Evolutionary conservation across 1,139 yeast species (phyloP), one percentile per base, ranked within the genome.

Genomic region (Schizosaccharomyces versatilis): DNA sequence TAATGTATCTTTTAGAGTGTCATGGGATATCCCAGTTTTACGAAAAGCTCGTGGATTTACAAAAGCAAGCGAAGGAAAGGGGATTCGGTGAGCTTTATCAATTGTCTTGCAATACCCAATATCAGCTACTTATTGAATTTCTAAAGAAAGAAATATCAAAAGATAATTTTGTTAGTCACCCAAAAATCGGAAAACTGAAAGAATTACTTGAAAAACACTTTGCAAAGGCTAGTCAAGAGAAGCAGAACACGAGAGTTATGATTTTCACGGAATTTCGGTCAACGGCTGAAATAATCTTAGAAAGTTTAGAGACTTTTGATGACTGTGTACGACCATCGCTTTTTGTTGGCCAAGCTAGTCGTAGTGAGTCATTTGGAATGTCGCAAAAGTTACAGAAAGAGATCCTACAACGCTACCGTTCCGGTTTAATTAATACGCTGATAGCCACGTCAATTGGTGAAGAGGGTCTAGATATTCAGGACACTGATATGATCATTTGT

Each of bases 381-480:
- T 19, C 15, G 5, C 49, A 44, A 32, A 44, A 24, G 9, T 9
- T 24, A 2, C 74, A 71, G 57, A 69, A 67, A 52, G 80, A 80
- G 57, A 74, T 84, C 10, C 81, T 93, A 49, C 73, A 73, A 41
- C 74, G 79, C 58, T 90, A 90, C 67, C 83, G 81, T 61, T 62
- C 67, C 0, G 95, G 94, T 6, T 70, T 67, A 1, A 77, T 76
- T 62, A 93, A 90, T 64, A 79, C 84, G 7, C 70, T 93, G 38
- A 94, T 93, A 2, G 96, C 97, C 6, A 93, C 99, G 0, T 86
- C 96, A 0, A 90, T 93, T 64, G 99, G 97, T 52, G 99, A 93
- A 66, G 99, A 93, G 72, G 99, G 99, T 54, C 73, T 93, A 59
- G 98, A 93, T 71, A 93, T 93, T 60, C 97, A 98, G 38, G 97